A percentile compares a stretch with the other conserved stretches of the same genome.
Evolutionary conservation across 2,329 filamentous ascomycete species (phyloP).

Genomic region (Epichloe sibirici): DNA sequence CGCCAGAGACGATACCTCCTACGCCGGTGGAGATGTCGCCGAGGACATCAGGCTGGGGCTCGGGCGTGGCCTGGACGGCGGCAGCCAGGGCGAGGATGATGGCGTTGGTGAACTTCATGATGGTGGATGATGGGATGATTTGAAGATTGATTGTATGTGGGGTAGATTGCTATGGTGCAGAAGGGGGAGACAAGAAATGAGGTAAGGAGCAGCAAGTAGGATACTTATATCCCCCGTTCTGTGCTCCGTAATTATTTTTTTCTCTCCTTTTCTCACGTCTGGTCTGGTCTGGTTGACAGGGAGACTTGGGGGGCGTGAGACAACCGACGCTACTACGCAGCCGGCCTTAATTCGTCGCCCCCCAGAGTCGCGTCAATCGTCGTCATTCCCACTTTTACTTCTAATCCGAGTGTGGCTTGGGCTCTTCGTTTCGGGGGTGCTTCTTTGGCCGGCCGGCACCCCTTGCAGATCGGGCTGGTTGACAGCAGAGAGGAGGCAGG

Average conservation of each 20-base stretch:
- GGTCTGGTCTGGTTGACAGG: background rate
- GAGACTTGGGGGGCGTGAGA: background rate
- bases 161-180: background rate
- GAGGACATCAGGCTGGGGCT: slow-evolving; percentile 4
- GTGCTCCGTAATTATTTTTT: too few species aligned
- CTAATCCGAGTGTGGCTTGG: background rate
- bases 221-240: background rate
- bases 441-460: too few species aligned
- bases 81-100: slow-evolving; percentile 20
- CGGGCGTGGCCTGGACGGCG: slow-evolving; percentile 16
- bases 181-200: rapidly evolving
- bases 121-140: slow-evolving; percentile 5
- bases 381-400: background rate
- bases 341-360: too few species aligned
- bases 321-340: too few species aligned
- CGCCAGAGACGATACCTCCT: too few species aligned
- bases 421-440: background rate
- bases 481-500: too few species aligned
- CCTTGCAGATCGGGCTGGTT: too few species aligned
- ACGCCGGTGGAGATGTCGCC: slow-evolving; percentile 1
- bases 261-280: background rate
- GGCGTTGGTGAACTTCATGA: slow-evolving; percentile 26
- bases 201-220: too few species aligned
- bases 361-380: background rate
- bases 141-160: background rate